Base-by-base conservation (phyloP, 768 basidiomycete genomes). In the Fistulinella prunicolor region DNA sequence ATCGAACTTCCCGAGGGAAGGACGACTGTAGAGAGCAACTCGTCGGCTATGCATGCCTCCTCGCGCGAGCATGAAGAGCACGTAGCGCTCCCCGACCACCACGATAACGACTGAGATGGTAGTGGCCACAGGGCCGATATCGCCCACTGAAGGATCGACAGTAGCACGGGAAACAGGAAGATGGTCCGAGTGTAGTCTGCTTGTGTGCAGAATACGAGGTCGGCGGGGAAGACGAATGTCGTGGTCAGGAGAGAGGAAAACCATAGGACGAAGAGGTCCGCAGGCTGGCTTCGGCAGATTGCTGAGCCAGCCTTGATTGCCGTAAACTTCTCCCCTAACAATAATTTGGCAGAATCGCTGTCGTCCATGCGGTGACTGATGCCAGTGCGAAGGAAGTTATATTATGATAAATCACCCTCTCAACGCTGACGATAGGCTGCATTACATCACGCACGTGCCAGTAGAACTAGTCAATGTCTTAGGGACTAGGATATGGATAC, bases 81-180 rank as follows among this genome's bases (percentile, higher is more conserved):
- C 37, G 3, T 51, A 54, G 20, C 41, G 39, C 19, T 46, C 51
- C 14, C 40, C 32, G 16, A 34, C 32, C 28, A 28, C 28, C 34
- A 50, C 34, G 3, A 42, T 47, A 21, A 52, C 21, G 14, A 39
- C 42, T 12, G 46, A 52, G 4, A 47, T 39, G 19, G 38, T 20
- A 22, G 26, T 21, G 7, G 32, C 3, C 30, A 43, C 6, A 50
- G 43, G 4, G 42, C 19, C 2, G 43, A 37, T 8, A 50, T 42
- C 14, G 1, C 17, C 3, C 38, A 30, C 24, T 43, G 39, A 16
- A 50, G 45, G 40, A 41, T n/a, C n/a, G n/a, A n/a, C n/a, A n/a
- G n/a, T n/a, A n/a, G n/a, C n/a, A n/a, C n/a, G n/a, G n/a, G n/a
- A n/a, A n/a, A n/a, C 10, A 17, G 39, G 16, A 19, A 24, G 39